Evolutionary conservation across 495 filamentous ascomycete genomes (phyloP).

Genomic region (Neurospora sp.): DNA sequence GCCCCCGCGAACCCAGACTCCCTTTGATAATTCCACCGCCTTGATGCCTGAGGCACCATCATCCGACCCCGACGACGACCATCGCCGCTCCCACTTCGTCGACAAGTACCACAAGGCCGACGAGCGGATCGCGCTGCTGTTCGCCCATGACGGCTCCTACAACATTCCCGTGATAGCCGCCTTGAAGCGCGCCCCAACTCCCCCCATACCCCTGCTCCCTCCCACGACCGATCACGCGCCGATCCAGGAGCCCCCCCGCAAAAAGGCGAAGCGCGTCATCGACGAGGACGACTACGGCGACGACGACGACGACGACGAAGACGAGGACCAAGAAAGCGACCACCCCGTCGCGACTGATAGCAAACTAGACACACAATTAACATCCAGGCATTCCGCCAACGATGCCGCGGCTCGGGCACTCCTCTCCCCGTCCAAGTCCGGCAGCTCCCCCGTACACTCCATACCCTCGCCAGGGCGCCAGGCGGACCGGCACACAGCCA

Average conservation of each 20-base stretch:
- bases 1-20: constrained; percentile 24
- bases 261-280: constrained; percentile 43
- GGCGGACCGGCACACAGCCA: constrained; percentile 28
- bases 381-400: constrained; percentile 43
- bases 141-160: constrained; percentile 69
- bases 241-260: constrained; percentile 37
- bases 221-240: constrained; percentile 39
- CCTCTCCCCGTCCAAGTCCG: constrained; percentile 46
- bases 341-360: constrained; percentile 13
- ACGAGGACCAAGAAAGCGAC: constrained; percentile 53
- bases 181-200: constrained; percentile 24
- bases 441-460: constrained; percentile 46
- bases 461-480: constrained; percentile 40
- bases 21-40: constrained; percentile 26
- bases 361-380: constrained; percentile 37
- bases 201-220: constrained; percentile 23
- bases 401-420: constrained; percentile 35
- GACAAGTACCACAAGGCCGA: constrained; percentile 34
- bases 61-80: constrained; percentile 37
- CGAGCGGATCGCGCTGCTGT: constrained; percentile 46
- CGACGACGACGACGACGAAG: constrained; percentile 69
- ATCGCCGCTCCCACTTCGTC: constrained; percentile 31
- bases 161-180: constrained; percentile 29
- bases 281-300: constrained; percentile 78
- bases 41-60: constrained; percentile 40